phyloP scores from a whole-genome alignment of 2,329 filamentous ascomycete species.

The Macrophomina pseudophaseolina region DNA sequence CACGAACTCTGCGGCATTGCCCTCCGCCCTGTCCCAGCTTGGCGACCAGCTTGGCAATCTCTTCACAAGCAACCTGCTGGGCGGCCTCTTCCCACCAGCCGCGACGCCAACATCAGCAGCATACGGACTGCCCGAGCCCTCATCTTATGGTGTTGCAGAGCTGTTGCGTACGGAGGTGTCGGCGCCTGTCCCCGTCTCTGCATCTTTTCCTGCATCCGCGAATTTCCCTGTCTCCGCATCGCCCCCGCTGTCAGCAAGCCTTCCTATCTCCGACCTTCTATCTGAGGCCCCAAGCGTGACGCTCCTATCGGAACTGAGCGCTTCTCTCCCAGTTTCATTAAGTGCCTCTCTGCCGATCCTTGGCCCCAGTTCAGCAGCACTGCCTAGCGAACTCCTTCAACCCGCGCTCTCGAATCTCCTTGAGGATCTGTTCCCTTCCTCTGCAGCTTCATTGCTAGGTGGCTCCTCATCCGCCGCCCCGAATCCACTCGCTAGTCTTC shows the following conservation, averaged over 20 bases:
- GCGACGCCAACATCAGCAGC: neutral
- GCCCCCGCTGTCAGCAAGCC: neutral
- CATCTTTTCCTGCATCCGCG: neutral
- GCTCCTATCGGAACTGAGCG: neutral
- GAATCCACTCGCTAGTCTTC: neutral
- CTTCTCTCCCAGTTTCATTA: neutral
- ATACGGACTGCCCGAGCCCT: too few relatives aligned
- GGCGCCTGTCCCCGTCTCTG: neutral
- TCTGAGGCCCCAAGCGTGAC: neutral
- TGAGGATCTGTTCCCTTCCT: neutral
- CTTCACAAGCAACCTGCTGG: neutral
- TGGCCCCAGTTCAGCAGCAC: neutral
- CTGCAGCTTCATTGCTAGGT: neutral
- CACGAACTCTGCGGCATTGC: neutral
- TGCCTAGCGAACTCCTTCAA: neutral
- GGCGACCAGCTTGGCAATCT: neutral
- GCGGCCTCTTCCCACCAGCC: neutral
- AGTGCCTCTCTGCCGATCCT: neutral
- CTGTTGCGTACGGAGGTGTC: neutral
- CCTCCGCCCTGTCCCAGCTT: neutral
- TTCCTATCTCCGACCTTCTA: neutral
- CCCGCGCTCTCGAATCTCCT: neutral
- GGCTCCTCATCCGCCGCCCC: neutral
- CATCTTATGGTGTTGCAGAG: neutral
- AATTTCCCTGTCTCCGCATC: neutral